These are phyloP conservation scores for Nasturtium officinale DNA, from an alignment of 345 rosid species.

Conservation along the genomic window DNA sequence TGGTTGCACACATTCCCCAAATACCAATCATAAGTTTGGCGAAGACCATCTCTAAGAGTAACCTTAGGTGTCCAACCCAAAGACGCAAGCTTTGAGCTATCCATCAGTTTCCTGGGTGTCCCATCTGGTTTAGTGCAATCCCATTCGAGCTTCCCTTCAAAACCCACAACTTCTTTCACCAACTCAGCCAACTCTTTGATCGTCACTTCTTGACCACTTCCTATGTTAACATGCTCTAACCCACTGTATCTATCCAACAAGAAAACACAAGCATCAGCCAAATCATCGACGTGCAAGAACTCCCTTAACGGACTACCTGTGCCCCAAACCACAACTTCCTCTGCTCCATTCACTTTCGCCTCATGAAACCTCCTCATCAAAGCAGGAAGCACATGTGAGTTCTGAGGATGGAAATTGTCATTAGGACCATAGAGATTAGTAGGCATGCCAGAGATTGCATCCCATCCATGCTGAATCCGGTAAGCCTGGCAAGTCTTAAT, in stretches of 20 bases:
- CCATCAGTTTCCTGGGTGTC: conserved; percentile 97
- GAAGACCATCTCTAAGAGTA: conserved; percentile 73
- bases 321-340: conserved; percentile 97
- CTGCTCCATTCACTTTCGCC: conserved; percentile 63
- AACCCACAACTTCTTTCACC: conserved; percentile 90
- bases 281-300: conserved; percentile 92
- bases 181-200: conserved; percentile 90
- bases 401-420: conserved; percentile 90
- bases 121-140: conserved; percentile 84
- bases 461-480: conserved; percentile 71
- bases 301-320: conserved; percentile 90
- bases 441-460: conserved; percentile 91
- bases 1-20: conserved; percentile 58
- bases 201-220: conserved; percentile 87
- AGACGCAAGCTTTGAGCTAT: conserved; percentile 73
- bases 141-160: conserved; percentile 84
- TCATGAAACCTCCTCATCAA: conserved; percentile 89
- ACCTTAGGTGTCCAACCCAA: conserved; percentile 85
- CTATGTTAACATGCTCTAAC: conserved; percentile 83
- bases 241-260: conserved; percentile 81
- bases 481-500: conserved; percentile 95
- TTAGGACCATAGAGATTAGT: conserved; percentile 86
- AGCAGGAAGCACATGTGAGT: conserved; percentile 93
- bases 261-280: conserved; percentile 87
- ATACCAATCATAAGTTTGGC: conserved; percentile 85